phyloP scores from a whole-genome alignment of 192 early-diverging fungal genomes.

The Allomyces javanicus region DNA sequence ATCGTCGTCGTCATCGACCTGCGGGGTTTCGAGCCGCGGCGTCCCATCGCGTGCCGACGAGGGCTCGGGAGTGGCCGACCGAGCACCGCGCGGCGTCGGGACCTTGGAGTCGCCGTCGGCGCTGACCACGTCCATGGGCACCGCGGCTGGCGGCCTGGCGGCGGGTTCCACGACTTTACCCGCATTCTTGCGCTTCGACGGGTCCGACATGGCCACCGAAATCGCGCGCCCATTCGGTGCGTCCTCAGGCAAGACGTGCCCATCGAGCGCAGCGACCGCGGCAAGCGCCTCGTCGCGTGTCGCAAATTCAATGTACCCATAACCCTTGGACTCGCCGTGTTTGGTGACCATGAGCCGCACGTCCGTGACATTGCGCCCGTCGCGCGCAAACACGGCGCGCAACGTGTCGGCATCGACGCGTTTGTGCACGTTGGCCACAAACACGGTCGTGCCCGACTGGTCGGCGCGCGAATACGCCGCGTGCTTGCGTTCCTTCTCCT shows the following conservation, averaged over 20 bases:
- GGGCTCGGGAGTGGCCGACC: too few relatives aligned
- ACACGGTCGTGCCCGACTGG: not conserved
- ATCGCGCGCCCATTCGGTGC: not conserved
- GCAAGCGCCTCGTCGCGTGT: not conserved
- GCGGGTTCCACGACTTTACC: not conserved
- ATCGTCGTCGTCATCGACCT: too few relatives aligned
- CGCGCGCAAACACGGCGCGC: not conserved
- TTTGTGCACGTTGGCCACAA: not conserved
- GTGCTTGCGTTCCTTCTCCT: not conserved
- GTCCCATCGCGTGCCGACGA: too few relatives aligned
- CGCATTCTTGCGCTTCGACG: not conserved
- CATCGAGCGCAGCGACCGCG: not conserved
- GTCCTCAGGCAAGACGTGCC: too few relatives aligned
- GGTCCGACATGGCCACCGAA: not conserved
- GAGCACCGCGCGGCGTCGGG: too few relatives aligned
- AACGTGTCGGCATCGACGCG: not conserved
- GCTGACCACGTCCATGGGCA: too few relatives aligned
- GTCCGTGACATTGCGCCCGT: not conserved
- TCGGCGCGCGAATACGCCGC: not conserved
- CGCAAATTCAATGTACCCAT: not conserved
- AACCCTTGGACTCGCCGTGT: not conserved
- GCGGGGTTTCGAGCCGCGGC: too few relatives aligned
- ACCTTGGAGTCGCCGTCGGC: too few relatives aligned
- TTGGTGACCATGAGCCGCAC: constrained; percentile 1
- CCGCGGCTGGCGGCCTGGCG: too few relatives aligned